Base-by-base conservation (phyloP, 768 basidiomycete genomes). In the Lactarius quietus region DNA sequence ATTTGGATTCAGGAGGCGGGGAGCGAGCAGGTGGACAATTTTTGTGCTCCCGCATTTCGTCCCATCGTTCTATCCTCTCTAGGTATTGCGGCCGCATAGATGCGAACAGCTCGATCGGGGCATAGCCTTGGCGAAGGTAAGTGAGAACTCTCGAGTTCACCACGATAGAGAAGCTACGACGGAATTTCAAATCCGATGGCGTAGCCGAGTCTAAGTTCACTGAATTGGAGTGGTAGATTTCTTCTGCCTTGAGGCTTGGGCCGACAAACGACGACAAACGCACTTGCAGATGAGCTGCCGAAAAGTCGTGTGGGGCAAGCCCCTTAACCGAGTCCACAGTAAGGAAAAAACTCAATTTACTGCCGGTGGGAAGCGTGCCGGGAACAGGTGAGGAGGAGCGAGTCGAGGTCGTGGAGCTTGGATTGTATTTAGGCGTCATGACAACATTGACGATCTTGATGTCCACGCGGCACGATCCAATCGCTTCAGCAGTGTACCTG, bases 401-500 rank as follows among this genome's bases (percentile, higher is more conserved):
- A 3, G 89, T 92, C 18, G 89, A 86, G 17, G 84, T 77, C 52
- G 81, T 76, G 1, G 91, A 92, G 58, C 83, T 80, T 68, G 84
- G 82, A 41, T 79, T 75, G 73, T 87, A 81, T 76, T 84, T 86
- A 8, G 86, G 75, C 2, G 88, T 80, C 48, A 85, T 74, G 31
- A 86, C 78, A 43, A 91, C 84, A 67, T 86, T 92, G 69, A 90
- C 83, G 52, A 93, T 83, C 76, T 87, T 92, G 76, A 97, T 82
- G 69, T 89, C 87, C 61, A 97, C 81, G 28, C 93, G 86, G 77
- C 95, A 98, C 31, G 93, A 93, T 1, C 96, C 97, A 69, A 98
- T 94, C 1, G 95, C 95, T 73, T 98, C 96, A 55, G 93, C 84
- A 1, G 95, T 97, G 72, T 95, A 96, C 36, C 91, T 86, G 73